Percentiles rank a stretch among this genome's conserved stretches.
Evolutionary conservation across 1,284 basidiomycete genomes (phyloP).

Genomic region (Sanghuangporus weigelae): DNA sequence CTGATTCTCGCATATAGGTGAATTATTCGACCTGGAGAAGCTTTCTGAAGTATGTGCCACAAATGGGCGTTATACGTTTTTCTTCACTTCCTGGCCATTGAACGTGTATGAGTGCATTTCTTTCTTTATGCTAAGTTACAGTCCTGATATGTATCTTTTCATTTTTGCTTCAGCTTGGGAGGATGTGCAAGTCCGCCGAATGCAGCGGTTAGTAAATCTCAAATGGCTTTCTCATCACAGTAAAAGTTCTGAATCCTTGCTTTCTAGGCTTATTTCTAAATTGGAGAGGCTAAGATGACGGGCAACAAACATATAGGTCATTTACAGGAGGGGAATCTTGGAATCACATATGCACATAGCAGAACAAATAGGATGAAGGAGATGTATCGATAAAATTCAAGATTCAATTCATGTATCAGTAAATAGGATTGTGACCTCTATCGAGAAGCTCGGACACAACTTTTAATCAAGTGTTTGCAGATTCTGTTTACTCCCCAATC

Average conservation of each 20-base stretch:
- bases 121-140: background rate
- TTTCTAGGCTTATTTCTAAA: background rate
- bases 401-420: too few species aligned
- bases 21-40: slow-evolving; percentile 65
- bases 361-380: too few species aligned
- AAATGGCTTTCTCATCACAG: too few species aligned
- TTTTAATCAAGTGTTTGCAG: background rate
- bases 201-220: slow-evolving; percentile 48
- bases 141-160: background rate
- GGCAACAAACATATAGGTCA: background rate
- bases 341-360: too few species aligned
- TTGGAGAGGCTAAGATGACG: background rate
- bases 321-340: background rate
- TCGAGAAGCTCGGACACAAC: background rate
- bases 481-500: slow-evolving; percentile 26
- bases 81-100: slow-evolving; percentile 70
- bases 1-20: slow-evolving; percentile 34
- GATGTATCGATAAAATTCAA: too few species aligned
- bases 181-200: slow-evolving; percentile 66
- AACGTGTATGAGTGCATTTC: slow-evolving; percentile 46
- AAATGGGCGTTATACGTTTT: slow-evolving; percentile 60
- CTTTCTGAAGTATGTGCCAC: slow-evolving; percentile 51
- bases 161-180: slow-evolving; percentile 42
- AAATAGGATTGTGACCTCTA: too few species aligned
- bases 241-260: too few species aligned